Evolutionary conservation across 495 filamentous ascomycete genomes (phyloP), one percentile per base, ranked within the genome.

Genomic region (Penicillium diatomitis): DNA sequence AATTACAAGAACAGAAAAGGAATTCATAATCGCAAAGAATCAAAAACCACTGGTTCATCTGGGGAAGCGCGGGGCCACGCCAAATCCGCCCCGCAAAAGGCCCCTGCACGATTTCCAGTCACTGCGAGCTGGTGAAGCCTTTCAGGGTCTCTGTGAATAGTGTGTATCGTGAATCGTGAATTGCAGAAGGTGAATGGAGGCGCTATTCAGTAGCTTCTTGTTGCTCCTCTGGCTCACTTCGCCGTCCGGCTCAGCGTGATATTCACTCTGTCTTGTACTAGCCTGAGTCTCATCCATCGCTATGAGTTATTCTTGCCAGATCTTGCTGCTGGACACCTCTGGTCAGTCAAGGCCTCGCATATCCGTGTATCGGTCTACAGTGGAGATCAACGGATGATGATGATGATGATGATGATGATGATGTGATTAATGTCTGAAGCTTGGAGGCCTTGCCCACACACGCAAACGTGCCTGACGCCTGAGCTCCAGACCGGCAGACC

Each of bases 21-120:
- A 29, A 37, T 29, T n/a, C 32, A 29, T 32, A 37, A 28, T 31
- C 34, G 36, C 11, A 33, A 48, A 53, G 9, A 37, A 32, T 35
- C 4, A 12, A 33, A 41, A 42, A 42, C 6, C 7, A 42, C 5
- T 42, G 40, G 40, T 42, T 42, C 34, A 59, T 54, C 56, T 59
- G 56, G 56, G 56, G 56, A 60, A 60, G 44, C 52, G 55, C 48
- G 53, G 53, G 44, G 56, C 33, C 39, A 33, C 35, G 31, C 32
- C 27, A 49, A 33, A 31, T 11, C 38, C 33, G 27, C 28, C 56
- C 56, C 56, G 56, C 56, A 53, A 55, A 48, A 46, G 50, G 53
- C 47, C 53, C 53, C 42, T 53, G 53, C 56, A 55, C 47, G 44
- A 38, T 9, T 6, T 42, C 20, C 20, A 20, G 20, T 20, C 20